These are phyloP conservation scores for Suillus decipiens DNA, from an alignment of 768 basidiomycete species.

Conservation along the genomic window DNA sequence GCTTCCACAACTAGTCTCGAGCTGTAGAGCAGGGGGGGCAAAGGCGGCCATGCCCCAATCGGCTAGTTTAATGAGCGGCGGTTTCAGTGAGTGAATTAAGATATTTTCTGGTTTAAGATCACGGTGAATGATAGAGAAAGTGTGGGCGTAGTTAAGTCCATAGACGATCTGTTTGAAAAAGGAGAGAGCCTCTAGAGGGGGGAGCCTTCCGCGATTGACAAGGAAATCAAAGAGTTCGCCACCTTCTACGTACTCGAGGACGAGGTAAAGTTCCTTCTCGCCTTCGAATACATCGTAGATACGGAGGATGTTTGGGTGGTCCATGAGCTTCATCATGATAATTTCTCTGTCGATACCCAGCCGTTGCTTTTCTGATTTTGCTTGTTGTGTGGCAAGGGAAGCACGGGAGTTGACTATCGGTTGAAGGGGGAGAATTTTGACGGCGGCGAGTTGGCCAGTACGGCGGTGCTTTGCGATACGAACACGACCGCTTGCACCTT, in stretches of 20 bases:
- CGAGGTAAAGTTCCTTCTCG: slow-evolving; percentile 85
- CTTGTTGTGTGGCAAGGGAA: slow-evolving; percentile 63
- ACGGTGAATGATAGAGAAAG: slow-evolving; percentile 96
- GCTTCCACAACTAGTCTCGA: slow-evolving; percentile 94
- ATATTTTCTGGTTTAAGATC: slow-evolving; percentile 99
- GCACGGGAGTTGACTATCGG: slow-evolving; percentile 73
- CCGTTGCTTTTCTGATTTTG: slow-evolving; percentile 77
- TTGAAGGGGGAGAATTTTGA: slow-evolving; percentile 91
- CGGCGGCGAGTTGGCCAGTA: slow-evolving; percentile 90
- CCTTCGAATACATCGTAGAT: slow-evolving; percentile 97
- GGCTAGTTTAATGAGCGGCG: slow-evolving; percentile 90
- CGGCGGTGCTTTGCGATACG: slow-evolving; percentile 86
- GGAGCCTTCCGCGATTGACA: slow-evolving; percentile 83
- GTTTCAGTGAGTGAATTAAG: slow-evolving; percentile 78
- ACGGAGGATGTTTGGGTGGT: slow-evolving; percentile 94
- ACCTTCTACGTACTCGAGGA: slow-evolving; percentile 93
- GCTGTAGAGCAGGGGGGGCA: slow-evolving; percentile 77
- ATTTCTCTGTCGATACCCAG: slow-evolving; percentile 93
- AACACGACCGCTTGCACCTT: slow-evolving; percentile 92
- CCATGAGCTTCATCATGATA: slow-evolving; percentile 99
- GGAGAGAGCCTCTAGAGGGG: slow-evolving; percentile 77
- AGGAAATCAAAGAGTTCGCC: slow-evolving; percentile 97
- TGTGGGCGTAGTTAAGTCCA: slow-evolving; percentile 95
- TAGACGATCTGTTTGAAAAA: slow-evolving; percentile 97
- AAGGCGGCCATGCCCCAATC: slow-evolving; percentile 99